These are phyloP conservation scores for Jimgerdemannia flammicorona DNA, from an alignment of 192 early-diverging fungal species.

Conservation along the genomic window DNA sequence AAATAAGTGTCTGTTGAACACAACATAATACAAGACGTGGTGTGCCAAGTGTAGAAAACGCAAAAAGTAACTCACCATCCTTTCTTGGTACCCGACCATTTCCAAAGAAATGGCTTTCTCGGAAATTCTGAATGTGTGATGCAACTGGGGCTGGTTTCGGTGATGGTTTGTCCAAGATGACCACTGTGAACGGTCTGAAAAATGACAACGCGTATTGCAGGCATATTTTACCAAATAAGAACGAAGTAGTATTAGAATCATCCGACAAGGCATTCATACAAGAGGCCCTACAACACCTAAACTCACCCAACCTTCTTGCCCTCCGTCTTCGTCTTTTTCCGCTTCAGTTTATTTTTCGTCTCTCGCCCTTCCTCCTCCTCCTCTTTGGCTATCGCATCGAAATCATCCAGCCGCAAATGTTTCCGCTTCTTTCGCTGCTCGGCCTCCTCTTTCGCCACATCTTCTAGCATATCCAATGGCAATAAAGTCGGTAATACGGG, in stretches of 20 bases:
- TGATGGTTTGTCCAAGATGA: constrained; percentile 24
- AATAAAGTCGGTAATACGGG: constrained; percentile 10
- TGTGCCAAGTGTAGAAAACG: background rate
- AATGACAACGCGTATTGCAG: background rate
- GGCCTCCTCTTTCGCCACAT: constrained; percentile 18
- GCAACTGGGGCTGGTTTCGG: constrained; percentile 7
- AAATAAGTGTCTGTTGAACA: background rate
- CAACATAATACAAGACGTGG: background rate
- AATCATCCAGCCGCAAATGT: constrained; percentile 28
- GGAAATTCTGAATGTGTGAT: constrained; percentile 6
- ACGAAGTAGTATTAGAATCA: background rate
- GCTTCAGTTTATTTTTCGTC: constrained; percentile 3
- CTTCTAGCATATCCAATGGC: constrained; percentile 14
- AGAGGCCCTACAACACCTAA: background rate
- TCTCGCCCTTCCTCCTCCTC: constrained; percentile 15
- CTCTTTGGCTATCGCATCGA: constrained; percentile 22
- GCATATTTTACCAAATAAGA: background rate
- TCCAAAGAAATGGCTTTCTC: constrained; percentile 17
- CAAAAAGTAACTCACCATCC: constrained; percentile 8
- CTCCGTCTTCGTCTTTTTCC: background rate
- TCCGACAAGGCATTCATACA: background rate
- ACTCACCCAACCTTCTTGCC: constrained; percentile 8
- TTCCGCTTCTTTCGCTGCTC: constrained; percentile 19
- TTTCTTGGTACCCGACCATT: constrained; percentile 13
- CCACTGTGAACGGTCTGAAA: constrained; percentile 30